phyloP scores from a whole-genome alignment of 495 filamentous ascomycete species.

The Daldinia grandis region DNA sequence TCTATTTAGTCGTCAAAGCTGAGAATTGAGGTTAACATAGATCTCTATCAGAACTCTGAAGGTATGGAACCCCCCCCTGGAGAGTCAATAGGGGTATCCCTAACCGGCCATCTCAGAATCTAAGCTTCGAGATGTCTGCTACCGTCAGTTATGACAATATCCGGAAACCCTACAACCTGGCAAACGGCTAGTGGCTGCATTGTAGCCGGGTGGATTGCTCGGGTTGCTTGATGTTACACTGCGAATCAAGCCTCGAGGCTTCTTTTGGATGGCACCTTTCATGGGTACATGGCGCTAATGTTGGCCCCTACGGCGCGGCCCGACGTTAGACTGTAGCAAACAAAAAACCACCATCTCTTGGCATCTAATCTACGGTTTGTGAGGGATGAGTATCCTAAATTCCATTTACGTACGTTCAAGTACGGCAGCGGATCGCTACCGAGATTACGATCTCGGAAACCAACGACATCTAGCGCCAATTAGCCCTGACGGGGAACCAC shows the following conservation, averaged over 20 bases:
- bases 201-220: conserved; percentile 11
- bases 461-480: conserved; percentile 10
- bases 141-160: conserved; percentile 24
- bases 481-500: neutral
- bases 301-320: conserved; percentile 31
- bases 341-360: conserved; percentile 30
- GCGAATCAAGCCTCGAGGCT: conserved; percentile 21
- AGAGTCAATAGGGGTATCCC: conserved; percentile 14
- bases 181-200: conserved; percentile 26
- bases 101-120: conserved; percentile 24
- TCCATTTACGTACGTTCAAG: conserved; percentile 8
- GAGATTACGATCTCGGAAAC: conserved; percentile 29
- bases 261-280: neutral
- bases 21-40: conserved; percentile 8
- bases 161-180: neutral
- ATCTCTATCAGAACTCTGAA: neutral
- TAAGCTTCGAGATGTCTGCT: conserved; percentile 22
- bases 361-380: conserved; percentile 10
- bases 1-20: neutral
- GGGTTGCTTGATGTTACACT: conserved; percentile 21
- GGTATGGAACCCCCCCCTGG: neutral
- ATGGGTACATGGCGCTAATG: conserved; percentile 14
- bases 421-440: conserved; percentile 25
- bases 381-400: neutral
- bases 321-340: conserved; percentile 32